phyloP scores from a whole-genome alignment of 768 basidiomycete genomes.

The Pleurotus tuber-regium region DNA sequence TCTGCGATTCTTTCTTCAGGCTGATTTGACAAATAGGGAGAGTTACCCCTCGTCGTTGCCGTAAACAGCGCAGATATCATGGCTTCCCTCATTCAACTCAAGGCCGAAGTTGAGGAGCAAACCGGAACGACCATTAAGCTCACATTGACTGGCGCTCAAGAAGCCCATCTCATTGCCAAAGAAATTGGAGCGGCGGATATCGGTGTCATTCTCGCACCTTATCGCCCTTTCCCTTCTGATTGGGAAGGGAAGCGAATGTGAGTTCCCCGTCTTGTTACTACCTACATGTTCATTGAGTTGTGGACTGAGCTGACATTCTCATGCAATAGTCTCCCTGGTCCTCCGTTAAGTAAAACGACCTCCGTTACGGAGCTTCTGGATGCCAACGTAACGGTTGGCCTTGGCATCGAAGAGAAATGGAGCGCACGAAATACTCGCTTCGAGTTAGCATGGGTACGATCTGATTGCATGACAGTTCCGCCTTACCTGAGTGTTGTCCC shows the following conservation, averaged over 20 bases:
- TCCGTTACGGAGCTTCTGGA: slow-evolving; percentile 53
- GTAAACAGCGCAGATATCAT: slow-evolving; percentile 71
- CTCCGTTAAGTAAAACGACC: slow-evolving; percentile 46
- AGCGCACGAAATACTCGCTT: slow-evolving; percentile 69
- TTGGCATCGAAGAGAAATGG: slow-evolving; percentile 56
- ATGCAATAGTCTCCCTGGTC: slow-evolving; percentile 38
- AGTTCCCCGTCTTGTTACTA: slow-evolving; percentile 15
- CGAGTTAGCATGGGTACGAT: slow-evolving; percentile 72
- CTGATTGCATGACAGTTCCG: background rate
- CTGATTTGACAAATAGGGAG: slow-evolving; percentile 34
- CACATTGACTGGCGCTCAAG: slow-evolving; percentile 55
- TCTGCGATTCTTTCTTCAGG: background rate
- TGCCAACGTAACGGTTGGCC: slow-evolving; percentile 66
- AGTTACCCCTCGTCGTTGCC: slow-evolving; percentile 57
- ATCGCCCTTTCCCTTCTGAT: slow-evolving; percentile 61
- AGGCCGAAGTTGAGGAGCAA: slow-evolving; percentile 45
- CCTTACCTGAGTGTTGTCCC: background rate
- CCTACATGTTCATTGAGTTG: background rate
- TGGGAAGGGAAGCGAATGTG: slow-evolving; percentile 70
- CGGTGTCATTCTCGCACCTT: slow-evolving; percentile 67
- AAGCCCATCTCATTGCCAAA: slow-evolving; percentile 71
- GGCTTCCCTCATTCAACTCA: slow-evolving; percentile 60
- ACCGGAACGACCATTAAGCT: slow-evolving; percentile 40
- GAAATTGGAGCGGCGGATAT: slow-evolving; percentile 66
- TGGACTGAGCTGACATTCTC: background rate